Percentiles rank a stretch among this genome's conserved stretches.
Evolutionary conservation across 768 basidiomycete genomes (phyloP).

Genomic region (Sutorius australiensis): DNA sequence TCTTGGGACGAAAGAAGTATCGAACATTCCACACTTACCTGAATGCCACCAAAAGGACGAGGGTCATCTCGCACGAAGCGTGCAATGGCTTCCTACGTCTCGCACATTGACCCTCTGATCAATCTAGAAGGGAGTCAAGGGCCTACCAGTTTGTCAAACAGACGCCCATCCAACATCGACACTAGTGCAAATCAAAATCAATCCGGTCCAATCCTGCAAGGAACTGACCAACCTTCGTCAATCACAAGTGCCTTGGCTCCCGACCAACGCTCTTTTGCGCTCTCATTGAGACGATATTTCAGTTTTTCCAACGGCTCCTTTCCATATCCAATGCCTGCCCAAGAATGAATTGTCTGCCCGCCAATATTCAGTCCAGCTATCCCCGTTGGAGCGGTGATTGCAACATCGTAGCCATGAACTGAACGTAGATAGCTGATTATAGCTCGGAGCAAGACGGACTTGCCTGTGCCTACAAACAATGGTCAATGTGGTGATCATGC

Average conservation of each 20-base stretch:
- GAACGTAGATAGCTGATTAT: slow-evolving; percentile 47
- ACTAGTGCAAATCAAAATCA: slow-evolving; percentile 36
- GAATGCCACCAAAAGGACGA: slow-evolving; percentile 66
- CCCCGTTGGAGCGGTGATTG: slow-evolving; percentile 63
- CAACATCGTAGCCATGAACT: slow-evolving; percentile 35
- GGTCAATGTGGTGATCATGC: not conserved
- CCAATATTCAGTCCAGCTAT: slow-evolving; percentile 70
- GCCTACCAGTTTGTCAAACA: slow-evolving; percentile 68
- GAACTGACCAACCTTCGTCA: slow-evolving; percentile 60
- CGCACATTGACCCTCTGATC: not conserved
- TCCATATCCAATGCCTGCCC: slow-evolving; percentile 62
- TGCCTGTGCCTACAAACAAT: slow-evolving; percentile 52
- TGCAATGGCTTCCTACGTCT: slow-evolving; percentile 36
- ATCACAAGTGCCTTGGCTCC: slow-evolving; percentile 55
- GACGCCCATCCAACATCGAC: slow-evolving; percentile 68
- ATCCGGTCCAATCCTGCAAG: not conserved
- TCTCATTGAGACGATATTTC: slow-evolving; percentile 31
- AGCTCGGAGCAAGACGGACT: slow-evolving; percentile 63
- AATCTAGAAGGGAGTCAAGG: slow-evolving; percentile 33
- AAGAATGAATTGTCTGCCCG: slow-evolving; percentile 64
- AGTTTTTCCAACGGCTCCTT: slow-evolving; percentile 45
- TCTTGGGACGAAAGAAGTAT: not conserved
- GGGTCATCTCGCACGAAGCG: slow-evolving; percentile 37
- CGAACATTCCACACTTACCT: slow-evolving; percentile 33
- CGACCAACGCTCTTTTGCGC: slow-evolving; percentile 45